These are phyloP conservation scores for Arthrobotrys entomopaga DNA, from an alignment of 2,329 filamentous ascomycete genomes.

Conservation along the genomic window DNA sequence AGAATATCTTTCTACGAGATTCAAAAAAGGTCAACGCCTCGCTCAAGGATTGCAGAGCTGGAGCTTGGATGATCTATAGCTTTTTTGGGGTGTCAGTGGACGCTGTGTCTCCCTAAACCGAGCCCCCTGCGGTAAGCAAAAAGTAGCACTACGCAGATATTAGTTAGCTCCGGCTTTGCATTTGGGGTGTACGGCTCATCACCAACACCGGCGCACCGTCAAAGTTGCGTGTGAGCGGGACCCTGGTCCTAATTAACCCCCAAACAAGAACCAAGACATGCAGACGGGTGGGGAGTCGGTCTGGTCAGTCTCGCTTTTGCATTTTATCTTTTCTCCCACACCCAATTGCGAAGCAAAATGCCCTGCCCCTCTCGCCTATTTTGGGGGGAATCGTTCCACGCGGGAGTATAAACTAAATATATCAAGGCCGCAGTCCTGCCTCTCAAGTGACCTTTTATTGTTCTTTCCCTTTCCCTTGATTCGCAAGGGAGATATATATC, in stretches of 20 bases:
- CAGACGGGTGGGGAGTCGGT: conserved; percentile 38
- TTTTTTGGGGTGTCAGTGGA: background rate
- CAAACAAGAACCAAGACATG: conserved; percentile 49
- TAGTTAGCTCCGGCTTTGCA: conserved; percentile 23
- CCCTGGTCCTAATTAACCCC: conserved; percentile 39
- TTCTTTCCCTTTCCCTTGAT: conserved; percentile 39
- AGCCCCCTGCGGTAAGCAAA: conserved; percentile 32
- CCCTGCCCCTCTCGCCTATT: conserved; percentile 55
- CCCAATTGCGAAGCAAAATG: conserved; percentile 23
- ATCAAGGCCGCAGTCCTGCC: conserved; percentile 43
- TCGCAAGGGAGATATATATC: conserved; percentile 34
- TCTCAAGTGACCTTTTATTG: conserved; percentile 13
- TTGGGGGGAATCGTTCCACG: conserved; percentile 53
- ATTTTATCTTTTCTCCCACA: conserved; percentile 30
- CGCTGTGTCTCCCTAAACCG: conserved; percentile 11
- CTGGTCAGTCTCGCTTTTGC: conserved; percentile 30
- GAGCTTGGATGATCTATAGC: background rate
- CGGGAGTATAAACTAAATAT: conserved; percentile 55
- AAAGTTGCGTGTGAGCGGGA: conserved; percentile 46
- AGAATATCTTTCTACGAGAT: background rate
- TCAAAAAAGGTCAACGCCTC: conserved; percentile 13
- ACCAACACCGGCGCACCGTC: conserved; percentile 27
- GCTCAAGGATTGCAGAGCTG: conserved; percentile 10
- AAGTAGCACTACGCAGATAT: conserved; percentile 35
- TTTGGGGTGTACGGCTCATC: conserved; percentile 7